Evolutionary conservation across 257 asterid genomes (phyloP), one percentile per base, ranked within the genome.

Genomic region (Solanum verrucosum): DNA sequence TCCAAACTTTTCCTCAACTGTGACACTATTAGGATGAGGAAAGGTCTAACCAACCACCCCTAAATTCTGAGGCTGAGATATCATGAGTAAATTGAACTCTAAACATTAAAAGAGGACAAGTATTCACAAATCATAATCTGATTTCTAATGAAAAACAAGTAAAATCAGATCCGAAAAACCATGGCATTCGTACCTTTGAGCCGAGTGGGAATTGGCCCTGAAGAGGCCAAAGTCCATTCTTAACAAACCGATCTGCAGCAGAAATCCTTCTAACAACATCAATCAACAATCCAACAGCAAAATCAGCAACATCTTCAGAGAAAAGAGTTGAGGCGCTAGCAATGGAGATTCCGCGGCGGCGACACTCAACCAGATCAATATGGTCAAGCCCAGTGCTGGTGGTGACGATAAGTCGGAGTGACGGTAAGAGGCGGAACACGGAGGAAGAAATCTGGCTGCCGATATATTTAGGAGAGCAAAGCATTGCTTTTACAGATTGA

Each of bases 311-410:
- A 84, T 91, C 91, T 8, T 78, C 91, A 2, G 91, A 91, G 87
- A 83, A 87, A 18, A 88, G 46, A 25, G 87, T 27, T 25, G 90
- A 34, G 2, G 95, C 92, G 81, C 91, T 85, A 25, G 97, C 93
- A 65, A 94, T 89, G 11, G 93, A 68, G 56, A 96, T 87, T 86
- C 94, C 93, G 21, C 93, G 93, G 89, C 91, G 93, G 90, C 96
- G 96, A 86, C 98, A 95, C 92, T 93, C 96, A 4, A 15, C 25
- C 5, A 95, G 91, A 83, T 96, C 98, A 10, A 96, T 90, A 87
- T 93, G 93, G 89, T 96, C 31, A 42, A 93, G 27, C 68, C 99
- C 99, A 70, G 95, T 93, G 90, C 96, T 94, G 86, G 92, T 70
- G 84, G 95, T 88, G 84, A 92, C 87, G 5, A 96, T 68, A 18